Conservation (phyloP, 306 rosid species). For the Cucurbita argyrosperma region DNA sequence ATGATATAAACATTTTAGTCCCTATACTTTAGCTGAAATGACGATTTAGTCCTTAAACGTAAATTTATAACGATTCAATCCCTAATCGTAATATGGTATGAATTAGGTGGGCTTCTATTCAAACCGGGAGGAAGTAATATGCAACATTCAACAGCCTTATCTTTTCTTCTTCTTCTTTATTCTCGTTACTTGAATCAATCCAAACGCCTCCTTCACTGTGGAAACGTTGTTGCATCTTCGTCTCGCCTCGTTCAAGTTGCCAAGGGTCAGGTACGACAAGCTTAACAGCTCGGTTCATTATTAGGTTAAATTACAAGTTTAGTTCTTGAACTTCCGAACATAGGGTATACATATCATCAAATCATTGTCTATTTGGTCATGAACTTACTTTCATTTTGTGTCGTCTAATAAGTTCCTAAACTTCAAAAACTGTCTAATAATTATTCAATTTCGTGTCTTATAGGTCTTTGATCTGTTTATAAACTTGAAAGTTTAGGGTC, state of each 20-base stretch:
- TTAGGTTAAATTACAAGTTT: neutral
- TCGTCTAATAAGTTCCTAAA: neutral
- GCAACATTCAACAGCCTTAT: conserved; percentile 41
- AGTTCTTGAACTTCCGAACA: neutral
- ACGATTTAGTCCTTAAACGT: too few relatives aligned
- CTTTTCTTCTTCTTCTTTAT: conserved; percentile 39
- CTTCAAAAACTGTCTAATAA: too few relatives aligned
- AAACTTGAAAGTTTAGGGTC: too few relatives aligned
- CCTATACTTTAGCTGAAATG: too few relatives aligned
- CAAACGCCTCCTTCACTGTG: conserved; percentile 28
- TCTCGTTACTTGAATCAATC: conserved; percentile 34
- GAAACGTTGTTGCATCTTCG: conserved; percentile 24
- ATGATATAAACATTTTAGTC: too few relatives aligned
- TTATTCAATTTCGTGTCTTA: too few relatives aligned
- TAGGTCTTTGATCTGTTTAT: too few relatives aligned
- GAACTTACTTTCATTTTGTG: too few relatives aligned
- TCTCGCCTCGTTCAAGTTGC: conserved; percentile 31
- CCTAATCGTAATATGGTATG: too few relatives aligned
- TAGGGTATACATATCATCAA: too few relatives aligned
- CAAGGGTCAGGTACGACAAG: conserved; percentile 24
- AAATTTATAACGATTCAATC: too few relatives aligned
- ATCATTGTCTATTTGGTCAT: too few relatives aligned
- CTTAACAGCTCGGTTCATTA: neutral
- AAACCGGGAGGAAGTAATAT: conserved; percentile 52
- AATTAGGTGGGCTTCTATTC: conserved; percentile 32